Base-by-base conservation (phyloP, 2,329 filamentous ascomycete species). In the Arthrobotrys musiformis region DNA sequence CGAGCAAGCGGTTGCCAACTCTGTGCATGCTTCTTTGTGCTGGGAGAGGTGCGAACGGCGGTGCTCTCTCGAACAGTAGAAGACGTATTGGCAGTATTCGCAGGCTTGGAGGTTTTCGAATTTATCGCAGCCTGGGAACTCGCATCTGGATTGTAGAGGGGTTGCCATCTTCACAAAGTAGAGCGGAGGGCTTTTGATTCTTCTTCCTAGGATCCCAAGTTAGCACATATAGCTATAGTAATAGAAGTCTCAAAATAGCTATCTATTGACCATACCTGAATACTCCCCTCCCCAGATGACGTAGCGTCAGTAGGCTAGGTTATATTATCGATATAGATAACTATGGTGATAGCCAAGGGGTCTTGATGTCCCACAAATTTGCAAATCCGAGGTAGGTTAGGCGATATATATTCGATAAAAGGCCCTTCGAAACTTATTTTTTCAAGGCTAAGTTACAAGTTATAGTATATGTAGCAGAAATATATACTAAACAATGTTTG, bases 81-180 rank as follows among this genome's bases (percentile, higher is more conserved):
- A 70, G 11, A 70, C 40, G 46, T 70, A 70, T 63, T 70, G 67
- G 40, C 54, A 63, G n/a, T 70, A 70, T 19, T 70, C 56, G 22
- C 67, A 70, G n/a, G 56, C 67, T 44, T 62, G 26, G 26, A 70
- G 56, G 24, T 48, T 54, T 56, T 70, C 46, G 30, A 63, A 54
- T 22, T 56, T 44, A 28, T 62, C 67, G 56, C 67, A 70, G 26
- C 67, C 46, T 1, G 44, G 67, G 22, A 42, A 44, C 19, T 70
- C 67, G 56, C 67, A 70, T 46, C 44, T 54, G 15, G 67, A 62
- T 11, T 63, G 33, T 6, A 70, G 56, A 24, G n/a, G 54, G 33
- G 42, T 54, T 8, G 67, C 13, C 67, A 70, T 70, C 1, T 58
- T 33, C 33, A 26, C n/a, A 24, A 19, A 2, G 50, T 35, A 24